Evolutionary conservation across 1,284 basidiomycete species (phyloP), one percentile per base, ranked within the genome.

Genomic region (Leccinum cinnamomeum): DNA sequence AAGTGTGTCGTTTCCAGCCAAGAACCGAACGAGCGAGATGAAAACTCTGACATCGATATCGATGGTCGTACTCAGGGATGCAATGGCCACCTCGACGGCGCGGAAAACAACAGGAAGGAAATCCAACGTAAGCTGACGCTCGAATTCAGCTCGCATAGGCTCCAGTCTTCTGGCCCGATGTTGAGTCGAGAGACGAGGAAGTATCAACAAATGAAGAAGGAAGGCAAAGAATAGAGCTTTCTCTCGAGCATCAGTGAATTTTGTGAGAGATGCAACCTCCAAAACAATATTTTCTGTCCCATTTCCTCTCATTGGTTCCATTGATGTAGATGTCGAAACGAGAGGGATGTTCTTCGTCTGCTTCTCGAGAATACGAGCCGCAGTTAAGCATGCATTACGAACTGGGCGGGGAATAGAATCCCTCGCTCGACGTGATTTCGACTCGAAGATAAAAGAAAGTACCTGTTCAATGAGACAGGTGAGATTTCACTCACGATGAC

Each of bases 1-100:
- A 5, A 61, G 20, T 1, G 58, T 56, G 7, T 59, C 65, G 60
- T 77, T 64, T 7, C 68, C 63, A 16, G 76, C 66, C 33, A 80
- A 33, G 56, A 74, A 76, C 8, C 74, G 72, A 59, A 84, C 53
- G 46, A 83, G 70, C 18, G 77, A 70, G 12, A 78, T 65, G 65
- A 85, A 88, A 11, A 87, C 69, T 16, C 80, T 75, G 7, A 83
- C 82, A 65, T 89, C 87, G 6, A 84, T 63, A 53, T 84, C 79
- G n/a, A 79, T 57, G 41, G 73, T 67, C 14, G 66, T 63, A 18
- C 66, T 65, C 11, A 69, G 62, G 6, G 65, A 64, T 3, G 70
- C 64, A 2, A 75, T 63, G 14, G 71, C 63, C 1, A 57, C n/a
- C 25, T 78, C 75, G 5, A 79, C 64, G 1, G 67, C 60, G 7